These are phyloP conservation scores for Termitomyces sp. DNA, from an alignment of 1,284 basidiomycete genomes.

Conservation along the genomic window DNA sequence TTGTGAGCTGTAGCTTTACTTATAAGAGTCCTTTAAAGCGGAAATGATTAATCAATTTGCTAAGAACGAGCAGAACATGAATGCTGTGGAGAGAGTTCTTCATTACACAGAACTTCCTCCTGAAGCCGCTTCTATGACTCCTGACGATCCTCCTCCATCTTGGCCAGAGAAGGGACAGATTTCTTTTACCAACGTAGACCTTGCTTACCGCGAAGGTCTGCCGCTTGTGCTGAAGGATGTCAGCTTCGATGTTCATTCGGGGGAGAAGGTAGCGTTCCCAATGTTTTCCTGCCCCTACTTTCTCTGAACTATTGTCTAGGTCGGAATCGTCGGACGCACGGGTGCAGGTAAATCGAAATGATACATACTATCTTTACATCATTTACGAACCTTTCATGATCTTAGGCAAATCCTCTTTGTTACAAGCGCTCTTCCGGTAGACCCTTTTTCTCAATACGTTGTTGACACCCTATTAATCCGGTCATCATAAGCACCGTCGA, in stretches of 20 bases:
- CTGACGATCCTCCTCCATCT: constrained; percentile 47
- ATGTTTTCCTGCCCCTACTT: not conserved
- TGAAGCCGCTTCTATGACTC: constrained; percentile 39
- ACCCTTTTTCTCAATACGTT: not conserved
- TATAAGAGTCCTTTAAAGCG: constrained; percentile 28
- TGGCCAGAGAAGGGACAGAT: constrained; percentile 70
- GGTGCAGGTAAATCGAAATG: constrained; percentile 45
- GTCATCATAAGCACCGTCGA: constrained; percentile 61
- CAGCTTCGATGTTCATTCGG: constrained; percentile 56
- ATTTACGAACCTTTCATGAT: not conserved
- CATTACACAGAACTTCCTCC: constrained; percentile 51
- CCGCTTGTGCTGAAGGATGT: constrained; percentile 71
- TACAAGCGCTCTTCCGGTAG: constrained; percentile 69
- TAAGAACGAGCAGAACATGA: constrained; percentile 66
- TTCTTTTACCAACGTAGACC: constrained; percentile 54
- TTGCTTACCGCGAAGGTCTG: constrained; percentile 68
- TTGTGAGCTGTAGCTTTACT: not conserved
- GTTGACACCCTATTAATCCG: constrained; percentile 20
- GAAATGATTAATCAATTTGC: constrained; percentile 55
- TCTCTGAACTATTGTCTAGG: constrained; percentile 24
- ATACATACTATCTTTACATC: not conserved
- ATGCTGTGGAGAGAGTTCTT: constrained; percentile 64
- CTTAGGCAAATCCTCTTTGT: constrained; percentile 68
- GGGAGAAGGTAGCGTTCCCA: constrained; percentile 54
- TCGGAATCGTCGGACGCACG: constrained; percentile 74